Evolutionary conservation across 345 rosid genomes (phyloP).

Genomic region (Sisymbrium irio): DNA sequence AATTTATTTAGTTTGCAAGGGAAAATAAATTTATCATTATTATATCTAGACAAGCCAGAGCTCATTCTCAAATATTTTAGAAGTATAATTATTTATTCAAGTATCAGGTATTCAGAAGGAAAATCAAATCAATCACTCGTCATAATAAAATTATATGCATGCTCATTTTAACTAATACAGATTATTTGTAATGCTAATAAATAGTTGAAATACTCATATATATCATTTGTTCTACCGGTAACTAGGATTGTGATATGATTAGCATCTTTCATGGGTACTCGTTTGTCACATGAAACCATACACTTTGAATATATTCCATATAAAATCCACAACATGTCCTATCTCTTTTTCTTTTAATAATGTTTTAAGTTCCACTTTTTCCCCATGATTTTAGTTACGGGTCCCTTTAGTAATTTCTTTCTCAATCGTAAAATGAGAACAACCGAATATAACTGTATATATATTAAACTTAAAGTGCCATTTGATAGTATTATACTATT

Average conservation of each 20-base stretch:
- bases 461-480: too few relatives aligned
- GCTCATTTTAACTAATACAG: background rate
- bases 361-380: conserved; percentile 17
- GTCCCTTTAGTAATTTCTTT: background rate
- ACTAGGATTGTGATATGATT: conserved; percentile 21
- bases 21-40: background rate
- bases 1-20: background rate
- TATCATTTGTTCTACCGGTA: background rate
- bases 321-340: conserved; percentile 1
- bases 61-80: background rate
- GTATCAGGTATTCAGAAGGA: background rate
- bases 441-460: background rate
- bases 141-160: too few relatives aligned
- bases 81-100: background rate
- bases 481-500: too few relatives aligned
- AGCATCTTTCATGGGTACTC: background rate
- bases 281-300: conserved; percentile 28
- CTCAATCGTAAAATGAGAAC: background rate
- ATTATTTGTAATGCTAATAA: background rate
- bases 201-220: background rate
- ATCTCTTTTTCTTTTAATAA: conserved; percentile 2
- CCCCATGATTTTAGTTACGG: background rate
- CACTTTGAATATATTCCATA: conserved; percentile 27
- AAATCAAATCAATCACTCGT: background rate
- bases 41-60: background rate